phyloP scores from a whole-genome alignment of 1,139 yeast genomes.

The Arxiozyma slooffiae region DNA sequence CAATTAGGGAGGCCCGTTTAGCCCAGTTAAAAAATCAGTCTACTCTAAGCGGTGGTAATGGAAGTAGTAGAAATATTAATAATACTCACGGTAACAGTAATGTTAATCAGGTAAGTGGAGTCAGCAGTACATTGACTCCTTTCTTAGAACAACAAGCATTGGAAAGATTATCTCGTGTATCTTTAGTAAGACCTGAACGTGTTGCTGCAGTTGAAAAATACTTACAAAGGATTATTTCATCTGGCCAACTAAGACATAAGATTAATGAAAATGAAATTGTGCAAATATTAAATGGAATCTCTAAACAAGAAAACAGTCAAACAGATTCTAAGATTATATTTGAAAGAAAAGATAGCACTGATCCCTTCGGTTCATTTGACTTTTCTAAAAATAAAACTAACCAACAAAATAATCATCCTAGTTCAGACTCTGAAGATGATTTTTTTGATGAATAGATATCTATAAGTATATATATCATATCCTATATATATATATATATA shows the following conservation, averaged over 20 bases:
- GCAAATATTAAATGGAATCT: slow-evolving; percentile 69
- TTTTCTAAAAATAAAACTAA: background rate
- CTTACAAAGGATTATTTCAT: slow-evolving; percentile 58
- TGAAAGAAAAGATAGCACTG: slow-evolving; percentile 34
- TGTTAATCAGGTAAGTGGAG: background rate
- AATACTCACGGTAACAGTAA: slow-evolving; percentile 13
- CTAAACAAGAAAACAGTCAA: slow-evolving; percentile 62
- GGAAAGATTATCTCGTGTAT: slow-evolving; percentile 77
- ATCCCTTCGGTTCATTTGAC: slow-evolving; percentile 17
- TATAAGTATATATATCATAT: no score
- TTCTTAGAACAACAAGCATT: slow-evolving; percentile 73
- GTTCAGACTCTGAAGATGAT: slow-evolving; percentile 32
- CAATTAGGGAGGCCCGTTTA: slow-evolving; percentile 79
- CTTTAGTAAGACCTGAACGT: slow-evolving; percentile 83
- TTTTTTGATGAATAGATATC: slow-evolving; percentile 30
- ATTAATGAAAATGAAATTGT: slow-evolving; percentile 74
- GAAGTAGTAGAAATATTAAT: slow-evolving; percentile 14
- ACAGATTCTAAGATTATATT: slow-evolving; percentile 54
- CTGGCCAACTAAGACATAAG: slow-evolving; percentile 68
- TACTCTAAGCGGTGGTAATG: slow-evolving; percentile 33
- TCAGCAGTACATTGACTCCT: slow-evolving; percentile 41
- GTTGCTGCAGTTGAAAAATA: slow-evolving; percentile 86
- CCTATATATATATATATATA: background rate
- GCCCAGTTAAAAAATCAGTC: slow-evolving; percentile 63
- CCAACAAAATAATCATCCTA: slow-evolving; percentile 24